Evolutionary conservation across 129 eudicot species (phyloP), one percentile per base, ranked within the genome.

Genomic region (Smallanthus sonchifolius): DNA sequence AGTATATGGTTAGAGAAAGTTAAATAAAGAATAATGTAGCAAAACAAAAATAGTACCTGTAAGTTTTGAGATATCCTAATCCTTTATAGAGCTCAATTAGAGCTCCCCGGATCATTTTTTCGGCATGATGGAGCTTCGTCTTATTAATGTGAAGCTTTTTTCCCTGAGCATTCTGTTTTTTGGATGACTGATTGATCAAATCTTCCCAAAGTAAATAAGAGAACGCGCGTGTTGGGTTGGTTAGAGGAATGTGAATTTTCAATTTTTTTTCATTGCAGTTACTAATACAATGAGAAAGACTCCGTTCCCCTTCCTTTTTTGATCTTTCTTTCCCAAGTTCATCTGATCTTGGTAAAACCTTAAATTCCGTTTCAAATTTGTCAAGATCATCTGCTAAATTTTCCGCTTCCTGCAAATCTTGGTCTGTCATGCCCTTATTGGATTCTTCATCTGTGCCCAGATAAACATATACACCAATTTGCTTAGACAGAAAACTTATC

Each of bases 101-200:
- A 66, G 99, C 99, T 32, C 99, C 97, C 60, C 88, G 78, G 28
- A 95, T 91, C 97, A 95, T 95, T 77, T 95, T 95, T 72, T 91
- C 94, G 1, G 99, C 99, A 79, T 95, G 96, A 64, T 84, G 97
- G 11, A 95, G 78, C 79, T 91, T 91, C 38, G 79, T 85, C 77
- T 85, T 91, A 78, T 95, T 91, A 57, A 91, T 75, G 52, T 95
- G 94, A 73, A 91, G 55, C 74, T 82, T 89, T 47, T 60, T 81
- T 57, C 91, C 94, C 11, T 84, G 86, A 6, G 81, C 69, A 32
- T 86, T 85, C 32, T 75, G 74, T 77, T 91, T 94, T 73, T 87
- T 91, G 34, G 97, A 91, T 8, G 96, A 82, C 69, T 89, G 96
- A 70, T 81, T 87, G 54, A 83, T 81, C 73, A 88, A 73, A 82